Base-by-base conservation (phyloP, 805 yeast species). In the Torulaspora maleeae region DNA sequence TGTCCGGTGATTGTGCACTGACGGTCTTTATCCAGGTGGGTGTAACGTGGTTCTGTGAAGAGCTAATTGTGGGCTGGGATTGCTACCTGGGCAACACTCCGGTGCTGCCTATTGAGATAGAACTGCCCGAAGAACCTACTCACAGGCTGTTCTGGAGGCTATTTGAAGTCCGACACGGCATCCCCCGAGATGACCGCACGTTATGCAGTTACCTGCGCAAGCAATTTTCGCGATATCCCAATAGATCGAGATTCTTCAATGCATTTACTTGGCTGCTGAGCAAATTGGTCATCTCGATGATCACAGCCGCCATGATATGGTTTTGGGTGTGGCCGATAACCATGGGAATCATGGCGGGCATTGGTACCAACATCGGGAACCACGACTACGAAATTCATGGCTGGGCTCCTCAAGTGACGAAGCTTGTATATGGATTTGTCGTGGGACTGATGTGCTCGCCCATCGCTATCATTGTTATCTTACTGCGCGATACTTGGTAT, bases 1-100 rank as follows among this genome's bases (percentile, higher is more conserved):
- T 57, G 11, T 53, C 61, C 2, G 63, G 63, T 35, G 63, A 59
- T 28, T 54, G 57, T 45, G 60, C 57, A 8, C 38, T 59, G 25
- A 46, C 56, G 7, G 36, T 57, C 3, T 57, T 55, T 22, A 52
- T 59, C 20, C 60, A 55, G 32, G 55, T 55, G 9, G 56, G 52
- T 20, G 41, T 53, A 9, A 55, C 58, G 5, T 59, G 63, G 63
- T 40, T 46, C 3, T 27, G 47, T 13, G 56, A 54, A 38, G 63
- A 57, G 33, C 4, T 55, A 1, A 32, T 52, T 2, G 49, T 56
- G 11, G 60, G 60, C 10, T 56, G 50, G 49, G 61, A 57, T 41
- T 48, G 49, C 24, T 50, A 47, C 20, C 43, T 38, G n/a, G 44
- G 38, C 12, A 41, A 43, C 27, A 45, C 49, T 5, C 52, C 52